These are phyloP conservation scores for Trichophyton benhamiae DNA, from an alignment of 2,329 filamentous ascomycete genomes.

Conservation along the genomic window DNA sequence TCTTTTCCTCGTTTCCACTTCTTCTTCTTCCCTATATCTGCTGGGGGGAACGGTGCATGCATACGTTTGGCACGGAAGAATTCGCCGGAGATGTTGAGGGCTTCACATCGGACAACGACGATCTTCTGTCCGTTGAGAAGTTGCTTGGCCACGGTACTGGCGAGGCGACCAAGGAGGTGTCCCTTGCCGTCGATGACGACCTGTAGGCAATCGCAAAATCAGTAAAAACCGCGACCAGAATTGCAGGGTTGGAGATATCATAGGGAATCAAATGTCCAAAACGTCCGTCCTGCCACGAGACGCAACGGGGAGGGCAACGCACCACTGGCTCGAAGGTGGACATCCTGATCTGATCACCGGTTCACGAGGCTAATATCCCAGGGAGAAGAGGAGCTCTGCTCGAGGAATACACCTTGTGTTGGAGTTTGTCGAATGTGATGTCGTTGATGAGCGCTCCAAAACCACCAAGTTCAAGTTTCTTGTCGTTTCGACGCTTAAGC, in stretches of 20 bases:
- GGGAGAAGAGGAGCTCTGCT: conserved; percentile 30
- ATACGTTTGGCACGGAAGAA: conserved; percentile 99
- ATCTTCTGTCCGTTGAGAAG: conserved; percentile 99
- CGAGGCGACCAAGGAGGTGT: conserved; percentile 97
- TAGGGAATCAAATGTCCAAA: no score
- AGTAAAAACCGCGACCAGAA: conserved; percentile 19
- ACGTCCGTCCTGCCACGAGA: not conserved
- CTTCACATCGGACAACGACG: conserved; percentile 96
- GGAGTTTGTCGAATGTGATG: conserved; percentile 35
- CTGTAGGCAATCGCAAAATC: conserved; percentile 41
- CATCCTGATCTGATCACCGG: conserved; percentile 43
- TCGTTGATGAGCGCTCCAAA: conserved; percentile 33
- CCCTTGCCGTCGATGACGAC: conserved; percentile 99
- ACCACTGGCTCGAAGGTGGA: conserved; percentile 56
- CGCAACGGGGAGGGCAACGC: conserved; percentile 28
- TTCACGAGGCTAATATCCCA: conserved; percentile 31
- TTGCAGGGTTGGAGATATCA: not conserved
- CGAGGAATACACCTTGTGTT: conserved; percentile 31
- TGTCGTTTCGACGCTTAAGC: conserved; percentile 17
- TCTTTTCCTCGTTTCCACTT: not conserved
- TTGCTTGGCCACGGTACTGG: conserved; percentile 97
- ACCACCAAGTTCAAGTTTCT: conserved; percentile 29
- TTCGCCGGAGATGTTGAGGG: conserved; percentile 99
- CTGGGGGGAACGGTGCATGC: conserved; percentile 30
- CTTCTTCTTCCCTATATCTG: not conserved